Percentiles rank a stretch among this genome's conserved stretches.
phyloP scores from a whole-genome alignment of 2,329 filamentous ascomycete genomes.

The Coniochaeta sp. region DNA sequence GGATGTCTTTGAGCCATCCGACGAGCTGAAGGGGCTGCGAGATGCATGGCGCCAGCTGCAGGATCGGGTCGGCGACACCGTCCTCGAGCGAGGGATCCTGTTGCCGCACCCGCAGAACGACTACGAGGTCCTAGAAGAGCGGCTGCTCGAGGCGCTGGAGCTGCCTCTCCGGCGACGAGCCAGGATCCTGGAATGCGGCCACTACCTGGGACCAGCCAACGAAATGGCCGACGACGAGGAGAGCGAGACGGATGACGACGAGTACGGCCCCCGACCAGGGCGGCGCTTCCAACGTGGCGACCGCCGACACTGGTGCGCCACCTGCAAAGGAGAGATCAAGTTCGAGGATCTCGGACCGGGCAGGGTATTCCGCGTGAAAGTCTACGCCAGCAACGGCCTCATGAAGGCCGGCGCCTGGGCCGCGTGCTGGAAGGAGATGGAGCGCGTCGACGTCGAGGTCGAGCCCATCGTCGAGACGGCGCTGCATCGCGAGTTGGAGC shows the following conservation, averaged over 20 bases:
- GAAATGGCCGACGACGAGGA: conserved; percentile 31
- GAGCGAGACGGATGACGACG: conserved; percentile 40
- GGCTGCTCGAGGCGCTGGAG: conserved; percentile 67
- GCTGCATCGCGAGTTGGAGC: conserved; percentile 53
- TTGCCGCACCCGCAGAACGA: conserved; percentile 74
- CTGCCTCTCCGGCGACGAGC: conserved; percentile 57
- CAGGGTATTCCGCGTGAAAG: conserved; percentile 69
- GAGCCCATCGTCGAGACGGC: conserved; percentile 61
- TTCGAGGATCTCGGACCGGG: conserved; percentile 44
- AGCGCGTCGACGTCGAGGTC: conserved; percentile 92
- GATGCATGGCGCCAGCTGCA: conserved; percentile 61
- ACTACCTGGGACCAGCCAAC: conserved; percentile 61
- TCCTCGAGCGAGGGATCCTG: conserved; percentile 66
- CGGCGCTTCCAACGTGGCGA: conserved; percentile 9
- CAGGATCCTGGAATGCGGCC: conserved; percentile 66
- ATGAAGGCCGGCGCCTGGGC: conserved; percentile 90
- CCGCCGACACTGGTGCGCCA: conserved; percentile 48
- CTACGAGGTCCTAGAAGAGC: conserved; percentile 72
- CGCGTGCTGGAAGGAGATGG: conserved; percentile 96
- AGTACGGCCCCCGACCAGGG: conserved; percentile 15
- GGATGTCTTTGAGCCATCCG: conserved; percentile 28
- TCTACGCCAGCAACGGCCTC: conserved; percentile 90
- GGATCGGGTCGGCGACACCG: conserved; percentile 64
- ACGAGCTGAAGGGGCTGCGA: conserved; percentile 42
- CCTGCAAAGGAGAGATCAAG: conserved; percentile 47